These are phyloP conservation scores for Basipetospora sp. DNA, from an alignment of 2,329 filamentous ascomycete species.

Conservation along the genomic window DNA sequence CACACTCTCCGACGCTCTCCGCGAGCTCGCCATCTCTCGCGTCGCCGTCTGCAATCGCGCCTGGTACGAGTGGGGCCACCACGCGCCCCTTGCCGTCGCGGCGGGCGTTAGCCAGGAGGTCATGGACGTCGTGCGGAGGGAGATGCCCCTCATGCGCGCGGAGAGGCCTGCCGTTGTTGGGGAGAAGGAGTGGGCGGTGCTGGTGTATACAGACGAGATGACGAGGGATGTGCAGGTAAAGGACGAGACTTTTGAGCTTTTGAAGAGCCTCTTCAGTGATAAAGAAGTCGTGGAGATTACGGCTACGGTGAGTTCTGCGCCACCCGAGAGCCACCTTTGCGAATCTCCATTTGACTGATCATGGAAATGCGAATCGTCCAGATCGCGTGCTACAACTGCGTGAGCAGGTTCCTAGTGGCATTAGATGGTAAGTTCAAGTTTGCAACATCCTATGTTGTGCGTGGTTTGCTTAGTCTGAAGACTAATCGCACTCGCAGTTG, in stretches of 20 bases:
- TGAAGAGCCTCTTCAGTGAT: conserved; percentile 50
- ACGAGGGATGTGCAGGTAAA: conserved; percentile 56
- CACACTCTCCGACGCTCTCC: conserved; percentile 36
- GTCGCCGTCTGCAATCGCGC: conserved; percentile 68
- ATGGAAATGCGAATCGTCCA: too few relatives aligned
- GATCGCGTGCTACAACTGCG: conserved; percentile 68
- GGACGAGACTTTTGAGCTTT: conserved; percentile 49
- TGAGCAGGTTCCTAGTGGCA: conserved; percentile 70
- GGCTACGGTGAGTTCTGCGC: conserved; percentile 41
- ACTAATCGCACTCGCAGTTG: conserved; percentile 25
- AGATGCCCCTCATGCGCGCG: conserved; percentile 14
- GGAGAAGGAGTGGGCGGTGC: conserved; percentile 50
- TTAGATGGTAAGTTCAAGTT: conserved; percentile 52
- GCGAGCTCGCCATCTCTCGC: conserved; percentile 67
- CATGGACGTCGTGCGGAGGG: conserved; percentile 29
- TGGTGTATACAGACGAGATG: conserved; percentile 72
- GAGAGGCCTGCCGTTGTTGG: conserved; percentile 28
- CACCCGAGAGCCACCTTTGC: neutral
- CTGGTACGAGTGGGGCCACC: conserved; percentile 74
- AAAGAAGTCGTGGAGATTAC: conserved; percentile 70
- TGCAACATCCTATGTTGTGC: neutral
- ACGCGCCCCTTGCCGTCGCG: conserved; percentile 50
- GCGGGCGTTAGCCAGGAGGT: conserved; percentile 41
- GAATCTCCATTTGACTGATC: too few relatives aligned
- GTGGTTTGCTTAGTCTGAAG: neutral